Evolutionary conservation across 164 flowering plant species (phyloP).

Genomic region (Magnolia kwangsiensis): DNA sequence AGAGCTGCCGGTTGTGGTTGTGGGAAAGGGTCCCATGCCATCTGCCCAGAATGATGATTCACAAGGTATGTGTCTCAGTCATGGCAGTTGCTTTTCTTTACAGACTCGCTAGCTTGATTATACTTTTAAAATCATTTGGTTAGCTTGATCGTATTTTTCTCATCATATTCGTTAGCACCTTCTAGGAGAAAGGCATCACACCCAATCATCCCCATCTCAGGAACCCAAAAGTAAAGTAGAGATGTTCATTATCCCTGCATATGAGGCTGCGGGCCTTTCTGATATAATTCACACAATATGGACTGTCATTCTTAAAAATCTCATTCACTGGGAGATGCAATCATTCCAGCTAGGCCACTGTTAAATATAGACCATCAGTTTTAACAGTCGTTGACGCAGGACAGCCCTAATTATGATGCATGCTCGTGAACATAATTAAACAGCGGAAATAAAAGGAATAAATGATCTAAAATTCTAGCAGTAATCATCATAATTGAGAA

Average conservation of each 20-base stretch:
- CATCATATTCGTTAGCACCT: background rate
- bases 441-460: too few relatives aligned
- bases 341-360: background rate
- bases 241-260: too few relatives aligned
- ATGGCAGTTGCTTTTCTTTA: background rate
- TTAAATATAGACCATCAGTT: background rate
- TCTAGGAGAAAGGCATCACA: background rate
- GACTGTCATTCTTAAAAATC: too few relatives aligned
- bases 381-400: background rate
- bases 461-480: too few relatives aligned
- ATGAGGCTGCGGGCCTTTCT: too few relatives aligned
- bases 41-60: slow-evolving; percentile 4
- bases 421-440: too few relatives aligned
- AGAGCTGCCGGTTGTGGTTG: slow-evolving; percentile 1
- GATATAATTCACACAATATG: too few relatives aligned
- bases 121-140: background rate
- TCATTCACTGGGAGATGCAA: background rate
- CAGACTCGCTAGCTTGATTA: background rate
- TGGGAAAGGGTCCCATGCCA: slow-evolving; percentile 2
- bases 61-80: slow-evolving; percentile 6
- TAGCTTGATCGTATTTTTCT: background rate
- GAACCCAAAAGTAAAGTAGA: too few relatives aligned
- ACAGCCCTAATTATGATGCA: too few relatives aligned
- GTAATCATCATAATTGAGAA: too few relatives aligned
- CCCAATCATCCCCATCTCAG: too few relatives aligned